Conservation (phyloP, 805 yeast genomes). For the Myxozyma udenii region DNA sequence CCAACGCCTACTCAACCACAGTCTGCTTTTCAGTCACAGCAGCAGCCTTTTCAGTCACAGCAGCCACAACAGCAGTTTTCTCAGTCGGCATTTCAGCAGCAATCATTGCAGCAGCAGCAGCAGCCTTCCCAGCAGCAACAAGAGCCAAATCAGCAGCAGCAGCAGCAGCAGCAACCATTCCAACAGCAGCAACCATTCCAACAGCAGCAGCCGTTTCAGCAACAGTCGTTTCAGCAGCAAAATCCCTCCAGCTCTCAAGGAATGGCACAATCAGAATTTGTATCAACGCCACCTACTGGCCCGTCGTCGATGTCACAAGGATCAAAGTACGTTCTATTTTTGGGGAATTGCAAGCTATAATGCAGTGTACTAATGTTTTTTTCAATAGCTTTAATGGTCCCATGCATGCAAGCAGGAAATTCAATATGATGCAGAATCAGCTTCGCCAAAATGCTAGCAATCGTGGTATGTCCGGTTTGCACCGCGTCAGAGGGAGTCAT, state of each 20-base stretch:
- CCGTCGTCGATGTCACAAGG: not conserved
- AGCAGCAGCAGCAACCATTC: not conserved
- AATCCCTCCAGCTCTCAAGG: not conserved
- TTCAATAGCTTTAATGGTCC: too few relatives aligned
- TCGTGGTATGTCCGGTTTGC: not conserved
- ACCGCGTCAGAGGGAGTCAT: conserved; percentile 6
- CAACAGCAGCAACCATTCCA: not conserved
- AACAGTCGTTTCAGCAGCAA: not conserved
- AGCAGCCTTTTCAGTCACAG: not conserved
- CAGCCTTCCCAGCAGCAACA: not conserved
- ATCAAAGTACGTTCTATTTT: too few relatives aligned
- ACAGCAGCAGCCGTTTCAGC: not conserved
- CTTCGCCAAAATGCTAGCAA: not conserved
- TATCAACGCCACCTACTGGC: not conserved
- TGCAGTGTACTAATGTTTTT: too few relatives aligned
- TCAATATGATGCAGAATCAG: not conserved
- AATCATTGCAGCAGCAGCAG: not conserved
- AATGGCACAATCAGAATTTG: too few relatives aligned
- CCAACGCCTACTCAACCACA: not conserved
- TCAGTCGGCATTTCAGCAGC: not conserved
- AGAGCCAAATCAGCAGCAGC: not conserved
- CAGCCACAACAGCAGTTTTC: not conserved
- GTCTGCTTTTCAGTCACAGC: not conserved
- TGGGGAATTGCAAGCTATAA: too few relatives aligned
- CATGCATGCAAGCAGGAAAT: not conserved